These are phyloP conservation scores for Yarrowia sp. DNA, from an alignment of 805 yeast genomes.

Conservation along the genomic window DNA sequence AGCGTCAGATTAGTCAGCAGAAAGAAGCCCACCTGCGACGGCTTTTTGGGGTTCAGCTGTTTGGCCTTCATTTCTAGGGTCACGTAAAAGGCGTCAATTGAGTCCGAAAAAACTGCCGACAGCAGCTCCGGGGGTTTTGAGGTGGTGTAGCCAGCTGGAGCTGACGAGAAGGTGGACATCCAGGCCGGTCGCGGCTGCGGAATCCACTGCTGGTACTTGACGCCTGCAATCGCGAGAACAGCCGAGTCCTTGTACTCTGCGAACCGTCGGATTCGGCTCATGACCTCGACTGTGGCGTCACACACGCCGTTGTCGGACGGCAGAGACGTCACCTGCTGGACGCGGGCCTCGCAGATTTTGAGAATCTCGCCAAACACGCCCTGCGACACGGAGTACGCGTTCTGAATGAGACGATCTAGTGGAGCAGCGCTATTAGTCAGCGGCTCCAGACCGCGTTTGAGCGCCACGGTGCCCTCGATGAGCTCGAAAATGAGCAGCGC, in stretches of 20 bases:
- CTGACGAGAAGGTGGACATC: constrained; percentile 58
- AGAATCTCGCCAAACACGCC: constrained; percentile 64
- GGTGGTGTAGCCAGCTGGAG: constrained; percentile 54
- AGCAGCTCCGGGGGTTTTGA: constrained; percentile 60
- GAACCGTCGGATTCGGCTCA: constrained; percentile 69
- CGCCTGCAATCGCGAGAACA: constrained; percentile 56
- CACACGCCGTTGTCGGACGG: constrained; percentile 76
- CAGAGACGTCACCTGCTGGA: constrained; percentile 55
- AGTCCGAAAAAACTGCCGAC: constrained; percentile 74
- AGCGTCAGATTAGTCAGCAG: constrained; percentile 73
- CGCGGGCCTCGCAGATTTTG: constrained; percentile 60
- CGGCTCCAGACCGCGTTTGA: constrained; percentile 43
- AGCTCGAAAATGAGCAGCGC: constrained; percentile 66
- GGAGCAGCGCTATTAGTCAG: constrained; percentile 38
- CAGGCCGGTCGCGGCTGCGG: constrained; percentile 64
- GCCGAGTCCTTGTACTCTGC: constrained; percentile 67
- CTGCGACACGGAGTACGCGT: constrained; percentile 42
- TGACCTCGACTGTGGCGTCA: constrained; percentile 73
- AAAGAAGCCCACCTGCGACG: constrained; percentile 65
- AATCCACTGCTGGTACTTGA: constrained; percentile 73
- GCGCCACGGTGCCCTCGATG: constrained; percentile 56
- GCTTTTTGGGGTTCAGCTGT: constrained; percentile 46
- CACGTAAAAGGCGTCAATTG: constrained; percentile 74
- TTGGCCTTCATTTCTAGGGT: constrained; percentile 68
- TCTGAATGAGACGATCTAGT: constrained; percentile 14